These are phyloP conservation scores for Tetrahymena elliotti DNA, from an alignment of 73 alveolate genomes.

Conservation along the genomic window DNA sequence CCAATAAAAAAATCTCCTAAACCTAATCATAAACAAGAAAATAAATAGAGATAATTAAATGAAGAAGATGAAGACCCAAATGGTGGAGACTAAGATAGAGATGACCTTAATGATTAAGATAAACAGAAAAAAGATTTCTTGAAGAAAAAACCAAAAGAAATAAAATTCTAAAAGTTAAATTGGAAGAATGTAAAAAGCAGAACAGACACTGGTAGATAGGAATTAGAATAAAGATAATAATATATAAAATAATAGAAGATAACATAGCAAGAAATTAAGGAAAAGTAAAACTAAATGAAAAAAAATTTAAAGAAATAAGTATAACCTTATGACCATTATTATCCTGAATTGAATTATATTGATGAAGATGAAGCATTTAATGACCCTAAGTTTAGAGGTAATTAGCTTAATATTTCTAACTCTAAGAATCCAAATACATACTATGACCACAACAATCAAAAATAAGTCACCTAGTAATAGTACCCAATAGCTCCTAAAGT, in stretches of 20 bases:
- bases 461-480: background rate
- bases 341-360: background rate
- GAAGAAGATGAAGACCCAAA: background rate
- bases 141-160: background rate
- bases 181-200: background rate
- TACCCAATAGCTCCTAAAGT: background rate
- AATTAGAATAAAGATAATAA: background rate
- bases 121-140: background rate
- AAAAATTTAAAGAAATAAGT: background rate
- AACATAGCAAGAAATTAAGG: background rate
- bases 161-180: background rate
- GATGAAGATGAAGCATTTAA: background rate
- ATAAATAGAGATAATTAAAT: background rate
- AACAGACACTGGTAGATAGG: background rate
- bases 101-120: background rate
- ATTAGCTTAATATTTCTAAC: background rate
- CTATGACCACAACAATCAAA: background rate
- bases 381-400: background rate
- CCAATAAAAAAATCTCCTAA: background rate
- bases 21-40: background rate
- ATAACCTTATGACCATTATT: background rate
- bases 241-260: background rate
- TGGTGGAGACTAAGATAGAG: background rate
- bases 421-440: background rate
- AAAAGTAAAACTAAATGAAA: background rate